Evolutionary conservation across 768 basidiomycete species (phyloP).

Genomic region (Chlorophyllum brunneum): DNA sequence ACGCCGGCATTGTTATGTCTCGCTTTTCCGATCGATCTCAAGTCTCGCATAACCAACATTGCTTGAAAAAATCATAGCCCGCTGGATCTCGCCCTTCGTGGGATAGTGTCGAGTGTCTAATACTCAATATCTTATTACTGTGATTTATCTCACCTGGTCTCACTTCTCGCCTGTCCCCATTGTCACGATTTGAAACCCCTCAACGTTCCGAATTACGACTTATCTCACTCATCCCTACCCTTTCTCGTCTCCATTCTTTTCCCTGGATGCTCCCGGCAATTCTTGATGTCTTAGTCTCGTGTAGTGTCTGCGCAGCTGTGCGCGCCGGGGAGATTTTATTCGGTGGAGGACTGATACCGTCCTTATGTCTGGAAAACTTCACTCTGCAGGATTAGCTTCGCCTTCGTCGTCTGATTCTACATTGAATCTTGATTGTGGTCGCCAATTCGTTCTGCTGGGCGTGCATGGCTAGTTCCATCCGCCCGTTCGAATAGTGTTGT

Average conservation of each 20-base stretch:
- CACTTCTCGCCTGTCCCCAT: constrained; percentile 17
- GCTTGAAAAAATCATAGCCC: constrained; percentile 14
- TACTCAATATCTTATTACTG: constrained; percentile 34
- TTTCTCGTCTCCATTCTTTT: constrained; percentile 8
- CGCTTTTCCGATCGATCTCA: constrained; percentile 23
- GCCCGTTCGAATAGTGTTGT: constrained; percentile 22
- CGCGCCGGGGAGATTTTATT: not conserved
- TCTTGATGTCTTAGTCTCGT: constrained; percentile 7
- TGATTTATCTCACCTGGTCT: constrained; percentile 26
- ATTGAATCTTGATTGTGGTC: constrained; percentile 1
- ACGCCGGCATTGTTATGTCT: constrained; percentile 59
- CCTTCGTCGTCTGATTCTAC: not conserved
- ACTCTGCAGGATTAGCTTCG: not conserved
- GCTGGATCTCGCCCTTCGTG: constrained; percentile 17
- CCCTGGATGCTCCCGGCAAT: constrained; percentile 10
- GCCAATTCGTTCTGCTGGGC: constrained; percentile 7
- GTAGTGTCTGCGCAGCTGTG: not conserved
- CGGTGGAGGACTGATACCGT: not conserved
- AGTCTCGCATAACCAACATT: constrained; percentile 20
- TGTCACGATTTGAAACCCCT: constrained; percentile 24
- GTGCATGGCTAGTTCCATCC: constrained; percentile 35
- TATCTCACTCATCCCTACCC: constrained; percentile 11
- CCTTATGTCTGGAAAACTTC: constrained; percentile 1
- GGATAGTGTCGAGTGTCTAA: constrained; percentile 25
- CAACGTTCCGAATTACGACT: constrained; percentile 20